Evolutionary conservation across 2,329 filamentous ascomycete species (phyloP).

Genomic region (Fusarium chuoi): DNA sequence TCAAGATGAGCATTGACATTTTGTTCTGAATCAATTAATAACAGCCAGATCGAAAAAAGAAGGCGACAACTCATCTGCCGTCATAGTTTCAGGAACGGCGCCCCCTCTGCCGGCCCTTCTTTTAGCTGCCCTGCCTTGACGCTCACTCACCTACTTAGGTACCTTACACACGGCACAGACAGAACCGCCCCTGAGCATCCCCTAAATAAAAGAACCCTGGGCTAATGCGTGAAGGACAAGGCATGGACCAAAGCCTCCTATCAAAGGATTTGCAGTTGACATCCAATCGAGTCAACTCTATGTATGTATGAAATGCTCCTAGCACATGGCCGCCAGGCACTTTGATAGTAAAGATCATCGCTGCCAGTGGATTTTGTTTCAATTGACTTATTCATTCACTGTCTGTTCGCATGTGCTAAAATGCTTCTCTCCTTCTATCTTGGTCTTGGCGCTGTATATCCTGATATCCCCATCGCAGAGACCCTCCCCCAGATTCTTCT

Average conservation of each 20-base stretch:
- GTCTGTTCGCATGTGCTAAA: neutral
- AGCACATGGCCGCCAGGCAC: conserved; percentile 3
- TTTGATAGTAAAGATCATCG: conserved; percentile 19
- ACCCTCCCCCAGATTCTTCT: conserved; percentile 23
- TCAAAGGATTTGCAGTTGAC: neutral
- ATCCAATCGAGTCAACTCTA: neutral
- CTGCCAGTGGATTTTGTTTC: conserved; percentile 3
- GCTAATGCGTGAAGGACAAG: neutral
- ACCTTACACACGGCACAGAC: neutral
- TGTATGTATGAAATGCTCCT: conserved; percentile 12
- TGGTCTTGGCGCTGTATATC: conserved; percentile 14
- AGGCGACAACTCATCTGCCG: neutral
- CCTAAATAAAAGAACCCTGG: neutral
- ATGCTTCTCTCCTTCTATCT: conserved; percentile 1
- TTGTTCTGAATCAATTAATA: neutral
- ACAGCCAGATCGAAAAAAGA: conserved; percentile 8
- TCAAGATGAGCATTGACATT: neutral
- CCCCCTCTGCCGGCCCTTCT: conserved; percentile 9
- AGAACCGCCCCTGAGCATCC: conserved; percentile 6
- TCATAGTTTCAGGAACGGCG: conserved; percentile 25
- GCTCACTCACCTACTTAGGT: neutral
- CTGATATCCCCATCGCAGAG: conserved; percentile 12
- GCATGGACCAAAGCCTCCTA: neutral
- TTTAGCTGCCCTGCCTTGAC: neutral
- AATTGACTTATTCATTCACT: neutral